Evolutionary conservation across 192 early-diverging fungal genomes (phyloP).

Genomic region (Chytriomyces sp.): DNA sequence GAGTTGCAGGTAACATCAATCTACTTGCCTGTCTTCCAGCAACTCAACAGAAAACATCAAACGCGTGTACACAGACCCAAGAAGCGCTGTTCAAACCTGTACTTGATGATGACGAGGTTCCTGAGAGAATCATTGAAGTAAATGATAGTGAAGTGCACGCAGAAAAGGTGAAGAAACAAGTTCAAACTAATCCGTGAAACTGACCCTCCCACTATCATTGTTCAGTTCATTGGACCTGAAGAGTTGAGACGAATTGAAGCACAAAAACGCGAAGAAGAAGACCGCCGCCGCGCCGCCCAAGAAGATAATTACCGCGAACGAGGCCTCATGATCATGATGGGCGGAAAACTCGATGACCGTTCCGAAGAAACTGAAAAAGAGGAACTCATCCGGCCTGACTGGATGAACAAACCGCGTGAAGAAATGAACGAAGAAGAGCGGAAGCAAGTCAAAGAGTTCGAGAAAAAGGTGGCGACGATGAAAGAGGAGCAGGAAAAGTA

Average conservation of each 20-base stretch:
- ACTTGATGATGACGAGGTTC: constrained; percentile 65
- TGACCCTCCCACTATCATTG: neutral
- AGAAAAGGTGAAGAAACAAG: constrained; percentile 49
- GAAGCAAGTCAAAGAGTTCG: constrained; percentile 65
- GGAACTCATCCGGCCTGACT: constrained; percentile 56
- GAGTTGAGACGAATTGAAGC: constrained; percentile 51
- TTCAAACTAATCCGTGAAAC: neutral
- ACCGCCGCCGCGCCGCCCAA: constrained; percentile 43
- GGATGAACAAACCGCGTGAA: constrained; percentile 63
- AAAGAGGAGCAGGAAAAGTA: constrained; percentile 72
- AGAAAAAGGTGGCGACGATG: constrained; percentile 63
- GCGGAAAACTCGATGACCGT: constrained; percentile 59
- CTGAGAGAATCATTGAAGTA: constrained; percentile 58
- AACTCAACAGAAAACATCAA: constrained; percentile 8
- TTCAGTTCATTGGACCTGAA: constrained; percentile 59
- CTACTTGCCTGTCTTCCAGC: neutral
- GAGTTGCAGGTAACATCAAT: constrained; percentile 43
- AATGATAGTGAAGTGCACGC: constrained; percentile 59
- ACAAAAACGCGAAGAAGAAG: constrained; percentile 51
- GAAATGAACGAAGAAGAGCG: constrained; percentile 66
- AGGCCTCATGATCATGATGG: constrained; percentile 66
- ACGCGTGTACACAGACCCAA: constrained; percentile 23
- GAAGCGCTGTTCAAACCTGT: constrained; percentile 54
- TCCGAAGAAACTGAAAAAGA: constrained; percentile 60
- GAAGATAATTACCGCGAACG: constrained; percentile 62